A percentile compares a stretch with the other conserved stretches of the same genome.
phyloP scores from a whole-genome alignment of 2,329 filamentous ascomycete genomes.

The Chaetomiaceae sp. region DNA sequence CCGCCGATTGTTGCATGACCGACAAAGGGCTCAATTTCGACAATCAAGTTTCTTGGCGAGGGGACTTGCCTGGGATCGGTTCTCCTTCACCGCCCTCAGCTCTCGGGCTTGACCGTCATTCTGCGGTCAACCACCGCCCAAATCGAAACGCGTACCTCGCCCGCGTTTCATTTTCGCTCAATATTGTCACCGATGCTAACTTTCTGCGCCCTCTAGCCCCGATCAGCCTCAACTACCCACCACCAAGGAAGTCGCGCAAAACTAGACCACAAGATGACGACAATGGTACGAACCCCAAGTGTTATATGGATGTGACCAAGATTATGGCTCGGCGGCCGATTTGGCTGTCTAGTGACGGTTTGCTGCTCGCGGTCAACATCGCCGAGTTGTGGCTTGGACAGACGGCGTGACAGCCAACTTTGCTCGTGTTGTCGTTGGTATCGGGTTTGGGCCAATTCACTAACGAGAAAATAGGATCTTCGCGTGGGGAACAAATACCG shows the following conservation, averaged over 20 bases:
- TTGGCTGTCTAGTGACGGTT: background rate
- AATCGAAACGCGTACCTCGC: background rate
- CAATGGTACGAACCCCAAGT: conserved; percentile 42
- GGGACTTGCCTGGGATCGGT: background rate
- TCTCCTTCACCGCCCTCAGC: conserved; percentile 1
- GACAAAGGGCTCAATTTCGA: conserved; percentile 10
- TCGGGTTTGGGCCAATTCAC: background rate
- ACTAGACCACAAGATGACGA: conserved; percentile 41
- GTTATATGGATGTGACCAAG: background rate
- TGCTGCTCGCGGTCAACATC: background rate
- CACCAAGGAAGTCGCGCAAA: background rate
- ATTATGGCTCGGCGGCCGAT: background rate
- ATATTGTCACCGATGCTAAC: background rate
- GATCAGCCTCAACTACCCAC: background rate
- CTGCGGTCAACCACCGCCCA: conserved; percentile 12
- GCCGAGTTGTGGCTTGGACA: background rate
- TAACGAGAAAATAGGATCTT: conserved; percentile 66
- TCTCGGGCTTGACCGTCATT: conserved; percentile 9
- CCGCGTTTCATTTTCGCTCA: background rate
- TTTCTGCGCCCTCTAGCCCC: background rate
- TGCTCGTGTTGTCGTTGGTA: background rate
- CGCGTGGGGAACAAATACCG: conserved; percentile 99
- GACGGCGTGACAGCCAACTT: background rate
- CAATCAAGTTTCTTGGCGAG: conserved; percentile 9
- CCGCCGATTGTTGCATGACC: background rate